These are phyloP conservation scores for Linum usitatissimum DNA, from an alignment of 345 rosid species.

Conservation along the genomic window DNA sequence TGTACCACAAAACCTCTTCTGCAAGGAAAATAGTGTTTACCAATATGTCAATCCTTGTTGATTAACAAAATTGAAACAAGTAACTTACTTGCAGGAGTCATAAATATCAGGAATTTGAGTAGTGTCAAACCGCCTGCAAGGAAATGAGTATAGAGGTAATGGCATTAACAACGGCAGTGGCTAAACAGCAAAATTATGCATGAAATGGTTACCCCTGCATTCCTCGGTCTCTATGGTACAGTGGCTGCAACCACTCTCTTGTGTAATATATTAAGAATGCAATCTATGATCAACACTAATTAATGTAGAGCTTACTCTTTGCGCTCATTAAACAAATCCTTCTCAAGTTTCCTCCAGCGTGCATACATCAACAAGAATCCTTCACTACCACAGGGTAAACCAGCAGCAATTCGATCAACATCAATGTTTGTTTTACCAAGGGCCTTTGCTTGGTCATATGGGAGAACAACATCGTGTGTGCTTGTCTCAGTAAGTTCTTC, in stretches of 20 bases:
- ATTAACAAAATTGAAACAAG: slow-evolving; percentile 6
- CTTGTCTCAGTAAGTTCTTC: slow-evolving; percentile 63
- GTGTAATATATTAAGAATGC: not conserved
- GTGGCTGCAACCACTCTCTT: not conserved
- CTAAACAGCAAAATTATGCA: not conserved
- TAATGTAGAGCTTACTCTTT: slow-evolving; percentile 51
- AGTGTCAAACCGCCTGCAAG: slow-evolving; percentile 83
- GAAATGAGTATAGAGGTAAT: slow-evolving; percentile 7
- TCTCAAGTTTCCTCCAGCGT: slow-evolving; percentile 98
- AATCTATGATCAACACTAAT: slow-evolving; percentile 7
- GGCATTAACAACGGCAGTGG: not conserved
- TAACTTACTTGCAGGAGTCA: slow-evolving; percentile 98
- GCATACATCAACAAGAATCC: slow-evolving; percentile 98
- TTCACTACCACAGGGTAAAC: slow-evolving; percentile 97
- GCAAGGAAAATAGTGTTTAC: not conserved
- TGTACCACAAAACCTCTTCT: not conserved
- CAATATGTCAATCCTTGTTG: too few relatives aligned
- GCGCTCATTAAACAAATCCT: slow-evolving; percentile 93
- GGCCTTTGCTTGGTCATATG: slow-evolving; percentile 98
- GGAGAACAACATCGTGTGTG: slow-evolving; percentile 55
- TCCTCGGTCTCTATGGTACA: not conserved
- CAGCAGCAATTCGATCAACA: slow-evolving; percentile 95
- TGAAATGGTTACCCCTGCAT: not conserved
- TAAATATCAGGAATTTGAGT: slow-evolving; percentile 99
- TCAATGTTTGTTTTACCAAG: slow-evolving; percentile 97